Percentiles rank a stretch among this genome's conserved stretches.
Evolutionary conservation across 768 basidiomycete genomes (phyloP).

Genomic region (Russula virescens): DNA sequence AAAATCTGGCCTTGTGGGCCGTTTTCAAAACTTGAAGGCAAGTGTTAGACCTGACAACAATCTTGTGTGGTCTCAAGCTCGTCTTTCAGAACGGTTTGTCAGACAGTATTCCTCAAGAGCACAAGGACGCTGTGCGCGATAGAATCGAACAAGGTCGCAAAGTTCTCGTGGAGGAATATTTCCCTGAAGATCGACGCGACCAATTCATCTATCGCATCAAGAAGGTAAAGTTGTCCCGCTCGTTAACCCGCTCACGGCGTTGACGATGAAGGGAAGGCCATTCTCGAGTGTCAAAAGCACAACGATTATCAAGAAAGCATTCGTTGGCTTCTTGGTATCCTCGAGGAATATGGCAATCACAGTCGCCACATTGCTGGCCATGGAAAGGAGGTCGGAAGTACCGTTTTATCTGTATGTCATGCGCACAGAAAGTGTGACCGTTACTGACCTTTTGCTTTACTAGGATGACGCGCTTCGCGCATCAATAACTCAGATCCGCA

Average conservation of each 20-base stretch:
- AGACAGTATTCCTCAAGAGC: constrained; percentile 62
- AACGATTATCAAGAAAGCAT: constrained; percentile 81
- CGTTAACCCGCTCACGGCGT: no score
- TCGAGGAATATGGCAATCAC: constrained; percentile 58
- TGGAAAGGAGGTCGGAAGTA: constrained; percentile 29
- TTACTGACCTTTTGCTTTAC: constrained; percentile 18
- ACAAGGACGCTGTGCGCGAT: constrained; percentile 52
- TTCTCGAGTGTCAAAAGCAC: constrained; percentile 91
- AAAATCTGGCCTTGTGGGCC: constrained; percentile 33
- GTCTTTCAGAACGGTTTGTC: constrained; percentile 36
- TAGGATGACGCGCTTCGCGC: constrained; percentile 53
- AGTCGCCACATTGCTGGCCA: constrained; percentile 38
- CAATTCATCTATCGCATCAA: constrained; percentile 92
- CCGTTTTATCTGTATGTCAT: not conserved
- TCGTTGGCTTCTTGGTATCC: constrained; percentile 59
- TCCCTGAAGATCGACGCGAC: constrained; percentile 85
- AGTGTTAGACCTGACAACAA: not conserved
- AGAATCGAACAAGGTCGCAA: constrained; percentile 54
- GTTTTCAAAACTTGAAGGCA: constrained; percentile 31
- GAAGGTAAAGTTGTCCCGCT: constrained; percentile 48
- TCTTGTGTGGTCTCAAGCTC: not conserved
- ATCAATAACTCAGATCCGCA: constrained; percentile 60
- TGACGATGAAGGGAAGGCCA: constrained; percentile 39
- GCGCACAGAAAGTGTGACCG: constrained; percentile 10
- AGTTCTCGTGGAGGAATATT: constrained; percentile 75